Base-by-base conservation (phyloP, 192 early-diverging fungal genomes). In the Rhizophagus sp. region DNA sequence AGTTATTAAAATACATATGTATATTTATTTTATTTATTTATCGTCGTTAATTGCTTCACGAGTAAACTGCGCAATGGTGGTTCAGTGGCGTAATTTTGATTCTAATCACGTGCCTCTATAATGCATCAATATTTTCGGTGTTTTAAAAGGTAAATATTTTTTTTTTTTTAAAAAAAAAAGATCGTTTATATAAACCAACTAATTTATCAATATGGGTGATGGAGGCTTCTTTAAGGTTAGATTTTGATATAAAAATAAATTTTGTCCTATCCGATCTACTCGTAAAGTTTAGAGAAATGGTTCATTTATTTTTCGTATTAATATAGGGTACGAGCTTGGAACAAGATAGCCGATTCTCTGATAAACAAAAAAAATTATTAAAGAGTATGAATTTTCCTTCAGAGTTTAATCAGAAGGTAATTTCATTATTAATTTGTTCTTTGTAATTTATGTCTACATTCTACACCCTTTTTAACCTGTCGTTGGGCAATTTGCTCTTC, bases 361-460 rank as follows among this genome's bases (percentile, higher is more conserved):
- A 97, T 85, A 97, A 97, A 83, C 85, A 93, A 66, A 92, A 95
- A 83, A 95, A 95, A 83, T 85, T 96, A 47, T 84, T 94, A 50
- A 93, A 94, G 47, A 88, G 85, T 33, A 92, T 94, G 86, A 90
- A 88, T 61, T 97, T 97, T 80, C 94, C 96, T 52, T 81, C 91
- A n/a, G 90, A 92, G 33, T 95, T 91, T 79, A 84, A 84, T 64
- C 84, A 86, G 81, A 96, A 96, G 91, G 94, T 95, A 85, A 50
- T 44, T 36, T 67, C 19, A 19, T 49, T 13, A 39, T 19, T 49
- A 25, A 67, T 47, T 79, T 78, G 30, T 70, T 30, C 50, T 73
- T 33, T 12, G 39, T 67, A 62, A 71, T 50, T 22, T 15, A 68
- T 27, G 66, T 62, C 74, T 67, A 30, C 36, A 24, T 63, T 65